Base-by-base conservation (phyloP, 345 rosid genomes). In the Raphanus sativus region DNA sequence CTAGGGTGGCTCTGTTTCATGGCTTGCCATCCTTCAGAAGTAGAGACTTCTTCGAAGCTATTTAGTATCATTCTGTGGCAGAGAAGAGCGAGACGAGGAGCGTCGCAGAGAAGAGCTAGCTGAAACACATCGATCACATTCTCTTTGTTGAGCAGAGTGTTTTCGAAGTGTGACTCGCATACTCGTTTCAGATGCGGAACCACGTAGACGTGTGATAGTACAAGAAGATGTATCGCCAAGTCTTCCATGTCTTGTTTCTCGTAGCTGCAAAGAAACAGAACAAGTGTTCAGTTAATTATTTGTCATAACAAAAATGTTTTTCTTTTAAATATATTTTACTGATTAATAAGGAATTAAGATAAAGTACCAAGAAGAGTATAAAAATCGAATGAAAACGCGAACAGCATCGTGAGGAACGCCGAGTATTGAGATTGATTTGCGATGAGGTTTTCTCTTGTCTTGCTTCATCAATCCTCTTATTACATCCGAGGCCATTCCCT, bases 401-500 rank as follows among this genome's bases (percentile, higher is more conserved):
- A 91, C 90, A 60, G 93, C 91, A 8, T 91, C 85, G 1, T 74
- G 82, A n/a, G 96, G 89, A 79, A 90, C 97, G 11, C 98, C 98
- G 0, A 24, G 84, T 66, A 91, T 85, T 5, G 90, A 80, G 72
- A 94, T 85, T 11, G 87, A 76, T 86, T 76, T 82, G 2, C 70
- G 75, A 13, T 73, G 71, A 45, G 87, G 81, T 30, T 50, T 78
- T 42, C 56, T 32, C 80, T 88, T 94, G 5, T 86, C 81, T 82
- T 81, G 83, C 71, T 85, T 90, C 74, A 94, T 71, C 86, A 90
- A 82, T 79, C 90, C 94, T 85, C 55, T 91, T 65, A 94, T 84
- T 36, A 86, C 92, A 42, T 90, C 85, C 76, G 97, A 91, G 75
- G 96, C 96, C 88, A 85, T 86, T 34, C 91, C 92, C 98, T 94